Evolutionary conservation across 257 asterid species (phyloP).

Genomic region (Scutellaria galericulata): DNA sequence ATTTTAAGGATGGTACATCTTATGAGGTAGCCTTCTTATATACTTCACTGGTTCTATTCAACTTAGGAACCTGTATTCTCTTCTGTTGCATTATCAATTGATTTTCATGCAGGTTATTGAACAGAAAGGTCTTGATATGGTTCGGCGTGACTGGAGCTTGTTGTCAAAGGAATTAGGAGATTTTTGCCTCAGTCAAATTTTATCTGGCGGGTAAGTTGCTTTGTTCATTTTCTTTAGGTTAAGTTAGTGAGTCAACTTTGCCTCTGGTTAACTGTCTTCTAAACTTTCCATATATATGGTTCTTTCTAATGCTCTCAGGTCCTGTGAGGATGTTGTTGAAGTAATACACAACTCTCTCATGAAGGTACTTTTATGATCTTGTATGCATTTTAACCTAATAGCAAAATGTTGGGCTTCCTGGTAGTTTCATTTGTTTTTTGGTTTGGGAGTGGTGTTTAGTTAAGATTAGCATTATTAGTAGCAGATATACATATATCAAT

Average conservation of each 20-base stretch:
- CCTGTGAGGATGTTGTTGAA: conserved; percentile 94
- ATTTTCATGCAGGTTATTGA: conserved; percentile 68
- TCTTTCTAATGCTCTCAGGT: conserved; percentile 56
- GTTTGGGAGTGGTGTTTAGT: conserved; percentile 14
- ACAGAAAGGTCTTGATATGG: conserved; percentile 98
- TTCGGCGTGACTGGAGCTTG: conserved; percentile 99
- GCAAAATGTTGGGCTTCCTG: conserved; percentile 19
- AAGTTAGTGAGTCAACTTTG: conserved; percentile 1
- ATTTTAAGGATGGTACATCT: conserved; percentile 72
- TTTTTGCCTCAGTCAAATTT: conserved; percentile 89
- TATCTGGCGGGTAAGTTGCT: conserved; percentile 81
- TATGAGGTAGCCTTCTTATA: conserved; percentile 63
- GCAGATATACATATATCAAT: background rate
- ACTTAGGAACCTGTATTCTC: conserved; percentile 10
- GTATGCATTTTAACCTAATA: conserved; percentile 23
- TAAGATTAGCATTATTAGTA: conserved; percentile 8
- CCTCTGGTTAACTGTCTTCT: conserved; percentile 16
- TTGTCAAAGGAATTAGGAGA: conserved; percentile 94
- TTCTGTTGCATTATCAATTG: conserved; percentile 31
- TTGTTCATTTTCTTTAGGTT: conserved; percentile 11
- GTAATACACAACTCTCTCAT: conserved; percentile 78
- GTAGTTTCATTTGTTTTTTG: conserved; percentile 14
- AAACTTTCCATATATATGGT: conserved; percentile 26
- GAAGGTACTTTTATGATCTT: conserved; percentile 60
- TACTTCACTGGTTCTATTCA: conserved; percentile 32